phyloP scores from a whole-genome alignment of 805 yeast species.

The Lachancea quebecensis region DNA sequence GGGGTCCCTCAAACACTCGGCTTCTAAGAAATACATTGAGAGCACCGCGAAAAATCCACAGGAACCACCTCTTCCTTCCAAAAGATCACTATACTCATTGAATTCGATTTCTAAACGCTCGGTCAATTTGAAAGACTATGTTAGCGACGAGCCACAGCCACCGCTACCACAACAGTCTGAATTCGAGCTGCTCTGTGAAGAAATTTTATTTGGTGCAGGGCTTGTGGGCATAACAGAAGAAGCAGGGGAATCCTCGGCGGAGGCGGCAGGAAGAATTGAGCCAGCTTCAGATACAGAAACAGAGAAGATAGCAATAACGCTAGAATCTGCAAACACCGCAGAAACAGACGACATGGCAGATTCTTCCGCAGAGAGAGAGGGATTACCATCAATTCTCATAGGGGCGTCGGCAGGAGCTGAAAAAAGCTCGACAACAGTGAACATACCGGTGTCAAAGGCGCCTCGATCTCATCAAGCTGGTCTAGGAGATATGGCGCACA shows the following conservation, averaged over 20 bases:
- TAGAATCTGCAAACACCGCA: too few relatives aligned
- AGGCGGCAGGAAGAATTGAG: not conserved
- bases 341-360: too few relatives aligned
- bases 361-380: too few relatives aligned
- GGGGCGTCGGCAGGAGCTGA: too few relatives aligned
- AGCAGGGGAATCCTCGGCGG: not conserved
- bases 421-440: too few relatives aligned
- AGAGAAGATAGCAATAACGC: not conserved
- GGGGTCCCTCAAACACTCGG: slow-evolving; percentile 6
- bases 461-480: too few relatives aligned
- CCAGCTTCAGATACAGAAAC: not conserved
- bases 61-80: slow-evolving; percentile 23
- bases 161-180: slow-evolving; percentile 18
- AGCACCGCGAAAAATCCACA: slow-evolving; percentile 14
- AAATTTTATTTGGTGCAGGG: slow-evolving; percentile 25
- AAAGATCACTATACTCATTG: slow-evolving; percentile 29
- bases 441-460: too few relatives aligned
- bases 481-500: too few relatives aligned
- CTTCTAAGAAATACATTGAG: slow-evolving; percentile 17
- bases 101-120: slow-evolving; percentile 32
- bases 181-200: slow-evolving; percentile 28
- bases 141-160: slow-evolving; percentile 17
- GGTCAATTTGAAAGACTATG: slow-evolving; percentile 26
- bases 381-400: too few relatives aligned
- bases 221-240: slow-evolving; percentile 24